These are phyloP conservation scores for Suhomyces taliae DNA, from an alignment of 1,139 yeast species.

Conservation along the genomic window DNA sequence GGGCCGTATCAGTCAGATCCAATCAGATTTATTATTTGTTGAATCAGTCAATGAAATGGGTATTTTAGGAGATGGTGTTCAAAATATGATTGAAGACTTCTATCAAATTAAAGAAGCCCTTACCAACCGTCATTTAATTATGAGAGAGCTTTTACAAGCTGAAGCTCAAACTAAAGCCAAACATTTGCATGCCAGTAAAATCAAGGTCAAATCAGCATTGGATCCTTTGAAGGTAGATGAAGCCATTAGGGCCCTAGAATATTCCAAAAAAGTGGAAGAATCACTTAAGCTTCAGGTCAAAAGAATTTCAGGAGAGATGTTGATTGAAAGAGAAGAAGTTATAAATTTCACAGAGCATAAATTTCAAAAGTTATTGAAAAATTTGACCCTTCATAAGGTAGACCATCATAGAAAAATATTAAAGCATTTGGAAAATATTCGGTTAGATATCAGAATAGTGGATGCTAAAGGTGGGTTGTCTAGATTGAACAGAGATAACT, in stretches of 20 bases:
- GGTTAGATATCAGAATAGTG: slow-evolving; percentile 72
- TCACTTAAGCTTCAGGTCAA: slow-evolving; percentile 72
- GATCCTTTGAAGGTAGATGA: slow-evolving; percentile 91
- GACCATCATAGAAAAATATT: slow-evolving; percentile 85
- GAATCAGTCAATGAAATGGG: slow-evolving; percentile 77
- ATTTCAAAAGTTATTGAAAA: slow-evolving; percentile 55
- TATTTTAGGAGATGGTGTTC: slow-evolving; percentile 73
- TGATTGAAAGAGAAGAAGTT: slow-evolving; percentile 65
- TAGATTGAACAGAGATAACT: slow-evolving; percentile 73
- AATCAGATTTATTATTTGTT: slow-evolving; percentile 76
- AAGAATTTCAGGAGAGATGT: slow-evolving; percentile 83
- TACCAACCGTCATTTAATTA: slow-evolving; percentile 86
- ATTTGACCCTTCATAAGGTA: slow-evolving; percentile 67
- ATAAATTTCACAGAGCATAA: slow-evolving; percentile 56
- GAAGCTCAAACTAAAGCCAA: slow-evolving; percentile 70
- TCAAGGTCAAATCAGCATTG: slow-evolving; percentile 72
- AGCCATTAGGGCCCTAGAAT: slow-evolving; percentile 76
- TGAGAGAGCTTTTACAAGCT: slow-evolving; percentile 84
- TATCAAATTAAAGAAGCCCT: slow-evolving; percentile 89
- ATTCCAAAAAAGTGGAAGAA: slow-evolving; percentile 77
- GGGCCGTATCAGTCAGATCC: slow-evolving; percentile 63
- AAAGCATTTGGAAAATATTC: slow-evolving; percentile 69
- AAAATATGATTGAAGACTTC: slow-evolving; percentile 66
- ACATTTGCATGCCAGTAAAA: slow-evolving; percentile 71
- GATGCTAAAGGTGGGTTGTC: slow-evolving; percentile 83